These are phyloP conservation scores for Fusarium temperatum DNA, from an alignment of 2,329 filamentous ascomycete species.

Conservation along the genomic window DNA sequence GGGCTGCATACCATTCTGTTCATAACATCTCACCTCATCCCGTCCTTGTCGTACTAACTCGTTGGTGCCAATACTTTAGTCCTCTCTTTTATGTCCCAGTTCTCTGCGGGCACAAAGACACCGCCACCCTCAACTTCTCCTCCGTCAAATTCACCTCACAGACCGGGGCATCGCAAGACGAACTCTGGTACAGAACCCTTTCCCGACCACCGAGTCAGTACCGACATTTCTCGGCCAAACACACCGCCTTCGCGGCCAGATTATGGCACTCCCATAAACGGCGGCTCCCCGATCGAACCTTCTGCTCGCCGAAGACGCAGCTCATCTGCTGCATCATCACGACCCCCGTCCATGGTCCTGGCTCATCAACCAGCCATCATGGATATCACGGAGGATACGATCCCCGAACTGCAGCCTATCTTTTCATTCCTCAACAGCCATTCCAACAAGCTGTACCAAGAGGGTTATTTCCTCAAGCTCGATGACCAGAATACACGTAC, in stretches of 20 bases:
- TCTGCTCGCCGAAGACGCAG: slow-evolving; percentile 57
- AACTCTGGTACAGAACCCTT: slow-evolving; percentile 46
- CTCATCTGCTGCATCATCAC: slow-evolving; percentile 53
- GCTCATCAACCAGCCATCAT: slow-evolving; percentile 86
- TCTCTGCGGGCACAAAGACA: slow-evolving; percentile 64
- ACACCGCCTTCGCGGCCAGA: slow-evolving; percentile 53
- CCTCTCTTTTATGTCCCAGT: slow-evolving; percentile 87
- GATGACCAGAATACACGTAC: slow-evolving; percentile 92
- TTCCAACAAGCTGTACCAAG: slow-evolving; percentile 95
- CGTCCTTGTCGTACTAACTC: slow-evolving; percentile 35
- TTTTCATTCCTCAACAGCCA: slow-evolving; percentile 96
- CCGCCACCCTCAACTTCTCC: slow-evolving; percentile 58
- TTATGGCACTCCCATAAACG: slow-evolving; percentile 54
- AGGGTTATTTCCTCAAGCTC: slow-evolving; percentile 96
- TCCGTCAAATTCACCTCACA: slow-evolving; percentile 47
- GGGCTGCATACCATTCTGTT: slow-evolving; percentile 30
- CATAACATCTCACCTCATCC: slow-evolving; percentile 42
- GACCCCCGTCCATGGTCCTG: slow-evolving; percentile 87
- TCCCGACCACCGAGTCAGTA: slow-evolving; percentile 47
- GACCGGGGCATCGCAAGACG: slow-evolving; percentile 45
- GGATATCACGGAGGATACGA: slow-evolving; percentile 84
- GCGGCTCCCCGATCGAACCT: slow-evolving; percentile 54
- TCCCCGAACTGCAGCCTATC: slow-evolving; percentile 92
- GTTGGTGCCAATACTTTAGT: slow-evolving; percentile 61
- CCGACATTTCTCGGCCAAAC: slow-evolving; percentile 49